Evolutionary conservation across 2,329 filamentous ascomycete genomes (phyloP).

Genomic region (Hirsutella minnesotensis): DNA sequence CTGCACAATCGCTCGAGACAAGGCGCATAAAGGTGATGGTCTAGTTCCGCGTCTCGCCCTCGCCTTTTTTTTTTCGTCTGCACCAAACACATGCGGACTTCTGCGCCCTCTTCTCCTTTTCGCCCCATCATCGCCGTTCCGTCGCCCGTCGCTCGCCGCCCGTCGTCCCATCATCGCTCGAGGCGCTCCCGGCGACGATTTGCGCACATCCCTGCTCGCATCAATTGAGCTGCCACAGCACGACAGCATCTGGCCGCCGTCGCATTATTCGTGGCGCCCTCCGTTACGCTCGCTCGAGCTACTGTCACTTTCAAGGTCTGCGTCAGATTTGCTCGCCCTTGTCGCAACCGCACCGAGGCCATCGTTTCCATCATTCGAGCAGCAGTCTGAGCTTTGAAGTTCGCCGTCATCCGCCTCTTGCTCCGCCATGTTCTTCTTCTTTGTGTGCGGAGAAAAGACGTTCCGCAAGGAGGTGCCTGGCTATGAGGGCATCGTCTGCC

Average conservation of each 20-base stretch:
- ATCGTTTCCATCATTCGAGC: no score
- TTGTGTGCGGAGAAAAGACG: slow-evolving; percentile 49
- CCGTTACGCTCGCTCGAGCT: no score
- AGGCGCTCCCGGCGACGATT: not conserved
- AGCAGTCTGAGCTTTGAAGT: no score
- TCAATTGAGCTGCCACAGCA: not conserved
- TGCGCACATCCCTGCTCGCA: not conserved
- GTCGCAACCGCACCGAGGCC: no score
- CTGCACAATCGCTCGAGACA: no score
- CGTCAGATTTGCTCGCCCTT: no score
- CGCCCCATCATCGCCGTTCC: not conserved
- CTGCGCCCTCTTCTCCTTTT: not conserved
- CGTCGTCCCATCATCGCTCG: not conserved
- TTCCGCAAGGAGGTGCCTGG: slow-evolving; percentile 48
- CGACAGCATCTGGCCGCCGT: no score
- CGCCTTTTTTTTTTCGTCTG: no score
- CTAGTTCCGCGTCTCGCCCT: no score
- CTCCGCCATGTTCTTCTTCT: slow-evolving; percentile 45
- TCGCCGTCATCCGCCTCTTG: not conserved
- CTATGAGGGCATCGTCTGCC: slow-evolving; percentile 49
- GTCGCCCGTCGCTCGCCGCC: not conserved
- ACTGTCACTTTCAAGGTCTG: no score
- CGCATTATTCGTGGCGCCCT: no score
- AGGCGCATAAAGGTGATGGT: no score
- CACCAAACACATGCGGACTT: not conserved